These are phyloP conservation scores for Raphanus raphanistrum DNA, from an alignment of 345 rosid genomes.

Conservation along the genomic window DNA sequence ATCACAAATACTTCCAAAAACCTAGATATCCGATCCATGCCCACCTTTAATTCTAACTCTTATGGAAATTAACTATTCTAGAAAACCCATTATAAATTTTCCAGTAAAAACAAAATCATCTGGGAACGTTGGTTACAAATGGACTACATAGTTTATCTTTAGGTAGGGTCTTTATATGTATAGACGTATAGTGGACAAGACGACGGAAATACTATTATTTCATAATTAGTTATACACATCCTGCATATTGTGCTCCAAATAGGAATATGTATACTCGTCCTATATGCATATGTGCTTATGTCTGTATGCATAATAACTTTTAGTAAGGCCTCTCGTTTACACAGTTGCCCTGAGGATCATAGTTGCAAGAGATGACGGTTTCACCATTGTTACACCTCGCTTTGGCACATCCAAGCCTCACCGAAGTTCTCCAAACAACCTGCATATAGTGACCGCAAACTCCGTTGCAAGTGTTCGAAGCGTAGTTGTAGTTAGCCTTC, in stretches of 20 bases:
- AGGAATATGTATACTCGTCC: neutral
- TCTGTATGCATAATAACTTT: neutral
- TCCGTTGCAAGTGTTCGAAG: conserved; percentile 18
- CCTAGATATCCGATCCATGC: no score
- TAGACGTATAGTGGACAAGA: neutral
- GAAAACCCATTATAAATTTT: no score
- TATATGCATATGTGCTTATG: neutral
- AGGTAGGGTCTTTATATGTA: no score
- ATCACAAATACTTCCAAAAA: no score
- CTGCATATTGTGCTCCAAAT: neutral
- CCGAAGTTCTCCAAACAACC: conserved; percentile 34
- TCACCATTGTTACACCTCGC: conserved; percentile 30
- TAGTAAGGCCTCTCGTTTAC: conserved; percentile 23
- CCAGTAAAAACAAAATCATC: no score
- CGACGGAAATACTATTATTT: neutral
- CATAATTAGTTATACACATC: conserved; percentile 1
- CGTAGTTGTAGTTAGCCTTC: conserved; percentile 24
- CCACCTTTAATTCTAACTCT: no score
- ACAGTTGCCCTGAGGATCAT: conserved; percentile 19
- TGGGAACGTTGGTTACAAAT: no score
- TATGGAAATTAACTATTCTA: no score
- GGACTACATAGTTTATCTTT: no score
- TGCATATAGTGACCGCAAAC: conserved; percentile 31
- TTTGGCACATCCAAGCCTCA: conserved; percentile 29
- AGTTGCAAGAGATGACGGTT: conserved; percentile 25